These are phyloP conservation scores for Naumovozyma dairenensis DNA, from an alignment of 805 yeast genomes.

Conservation along the genomic window DNA sequence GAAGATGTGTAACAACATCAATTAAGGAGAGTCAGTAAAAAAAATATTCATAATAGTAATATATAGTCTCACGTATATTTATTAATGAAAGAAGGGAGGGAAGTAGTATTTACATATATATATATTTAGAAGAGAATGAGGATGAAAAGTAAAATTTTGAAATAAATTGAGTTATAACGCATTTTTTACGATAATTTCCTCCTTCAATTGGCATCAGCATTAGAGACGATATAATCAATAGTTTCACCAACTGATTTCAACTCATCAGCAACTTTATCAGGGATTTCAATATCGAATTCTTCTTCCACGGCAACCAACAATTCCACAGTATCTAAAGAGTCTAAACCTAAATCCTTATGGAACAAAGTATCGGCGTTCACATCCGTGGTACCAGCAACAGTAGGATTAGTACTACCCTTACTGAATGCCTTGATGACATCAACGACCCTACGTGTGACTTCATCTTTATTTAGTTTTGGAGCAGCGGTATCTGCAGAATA, in stretches of 20 bases:
- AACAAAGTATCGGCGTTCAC: constrained; percentile 39
- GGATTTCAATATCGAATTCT: constrained; percentile 74
- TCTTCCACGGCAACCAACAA: constrained; percentile 94
- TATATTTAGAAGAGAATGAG: no score
- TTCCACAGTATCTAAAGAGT: constrained; percentile 90
- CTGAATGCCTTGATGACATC: constrained; percentile 64
- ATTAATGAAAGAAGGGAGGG: no score
- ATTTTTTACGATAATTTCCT: not conserved
- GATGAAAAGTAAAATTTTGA: no score
- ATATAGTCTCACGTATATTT: no score
- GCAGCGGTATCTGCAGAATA: constrained; percentile 51
- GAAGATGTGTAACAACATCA: no score
- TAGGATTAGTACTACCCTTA: constrained; percentile 44
- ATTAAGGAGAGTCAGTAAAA: no score
- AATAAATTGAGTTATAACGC: no score
- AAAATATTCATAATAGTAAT: no score
- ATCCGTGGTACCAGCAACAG: constrained; percentile 9
- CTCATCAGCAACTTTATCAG: constrained; percentile 87
- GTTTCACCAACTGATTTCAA: constrained; percentile 92
- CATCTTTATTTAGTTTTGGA: constrained; percentile 50
- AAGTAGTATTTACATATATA: no score
- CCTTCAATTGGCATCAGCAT: constrained; percentile 37
- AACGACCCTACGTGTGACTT: constrained; percentile 71
- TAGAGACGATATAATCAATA: constrained; percentile 70
- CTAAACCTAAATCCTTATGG: constrained; percentile 51